Evolutionary conservation across 257 asterid genomes (phyloP).

Genomic region (Solanum phureja): DNA sequence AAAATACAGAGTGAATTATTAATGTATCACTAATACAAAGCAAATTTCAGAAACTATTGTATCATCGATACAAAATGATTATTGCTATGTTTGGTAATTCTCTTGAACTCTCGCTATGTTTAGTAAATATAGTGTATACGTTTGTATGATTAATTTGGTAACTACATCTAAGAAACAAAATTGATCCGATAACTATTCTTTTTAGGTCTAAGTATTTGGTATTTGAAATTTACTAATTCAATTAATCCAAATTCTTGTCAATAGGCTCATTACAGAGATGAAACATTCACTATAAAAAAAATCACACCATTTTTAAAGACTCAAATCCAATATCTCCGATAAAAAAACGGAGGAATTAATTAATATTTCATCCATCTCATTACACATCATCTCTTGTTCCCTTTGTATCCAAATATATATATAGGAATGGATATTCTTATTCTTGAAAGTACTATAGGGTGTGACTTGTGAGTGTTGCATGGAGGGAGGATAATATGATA

Average conservation of each 20-base stretch:
- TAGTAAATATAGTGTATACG: background rate
- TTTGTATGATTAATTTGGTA: background rate
- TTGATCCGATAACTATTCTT: background rate
- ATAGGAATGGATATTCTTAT: background rate
- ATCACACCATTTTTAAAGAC: background rate
- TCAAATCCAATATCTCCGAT: background rate
- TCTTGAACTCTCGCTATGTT: background rate
- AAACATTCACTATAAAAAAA: background rate
- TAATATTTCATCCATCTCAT: background rate
- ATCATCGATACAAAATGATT: too few relatives aligned
- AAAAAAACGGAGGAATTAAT: fast-evolving
- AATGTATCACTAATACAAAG: background rate
- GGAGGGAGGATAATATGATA: background rate
- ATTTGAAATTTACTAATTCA: background rate
- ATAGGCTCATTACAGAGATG: background rate
- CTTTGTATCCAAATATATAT: background rate
- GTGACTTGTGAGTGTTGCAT: background rate
- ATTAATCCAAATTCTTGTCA: background rate
- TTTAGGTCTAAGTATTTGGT: background rate
- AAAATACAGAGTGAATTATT: background rate
- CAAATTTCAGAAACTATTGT: too few relatives aligned
- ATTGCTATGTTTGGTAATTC: background rate
- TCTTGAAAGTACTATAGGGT: background rate
- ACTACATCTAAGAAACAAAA: background rate
- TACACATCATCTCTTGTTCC: background rate